Evolutionary conservation across 768 basidiomycete genomes (phyloP), one percentile per base, ranked within the genome.

Genomic region (Lepiota brunneoincarnata): DNA sequence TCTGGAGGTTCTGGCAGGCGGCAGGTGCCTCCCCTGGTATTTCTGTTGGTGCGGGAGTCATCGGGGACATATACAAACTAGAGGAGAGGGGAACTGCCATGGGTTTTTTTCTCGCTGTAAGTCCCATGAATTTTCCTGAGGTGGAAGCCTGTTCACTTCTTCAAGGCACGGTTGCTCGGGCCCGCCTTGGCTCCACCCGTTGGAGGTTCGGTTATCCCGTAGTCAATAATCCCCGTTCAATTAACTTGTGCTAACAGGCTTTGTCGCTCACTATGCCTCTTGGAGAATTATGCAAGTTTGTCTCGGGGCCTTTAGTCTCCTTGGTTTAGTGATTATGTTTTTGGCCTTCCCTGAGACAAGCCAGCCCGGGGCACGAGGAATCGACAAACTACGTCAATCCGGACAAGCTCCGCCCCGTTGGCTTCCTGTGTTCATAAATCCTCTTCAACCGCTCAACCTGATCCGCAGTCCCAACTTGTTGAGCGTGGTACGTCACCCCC

Each of bases 331-430:
- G 5, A 56, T 69, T 4, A 70, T 87, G 28, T 44, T 63, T 1
- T 39, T 76, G 2, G 75, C 74, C 49, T 75, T 87, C n/a, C 87
- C 86, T 0, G 87, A 89, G 59, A 89, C 87, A 1, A 80, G 77
- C 46, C 82, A 85, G 59, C 86, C 87, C 1, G 77, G 81, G 4
- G 62, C 75, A 1, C 70, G 76, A 36, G 80, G 83, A 0, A 70
- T 85, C 1, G 84, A 85, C 49, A 80, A 80, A 55, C 35, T 68
- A 12, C 51, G 64, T 21, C 51, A 51, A 42, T 47, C 38, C 2
- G 39, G 61, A 3, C 56, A 59, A 1, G 60, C 54, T 4, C 67
- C 54, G 17, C 58, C 40, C 18, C 56, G 38, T 42, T 59, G 59
- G 55, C 55, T 61, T n/a, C 69, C 74, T 45, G 69, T 81, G 0